Evolutionary conservation across 306 rosid genomes (phyloP), one percentile per base, ranked within the genome.

Genomic region (Rosa persica): DNA sequence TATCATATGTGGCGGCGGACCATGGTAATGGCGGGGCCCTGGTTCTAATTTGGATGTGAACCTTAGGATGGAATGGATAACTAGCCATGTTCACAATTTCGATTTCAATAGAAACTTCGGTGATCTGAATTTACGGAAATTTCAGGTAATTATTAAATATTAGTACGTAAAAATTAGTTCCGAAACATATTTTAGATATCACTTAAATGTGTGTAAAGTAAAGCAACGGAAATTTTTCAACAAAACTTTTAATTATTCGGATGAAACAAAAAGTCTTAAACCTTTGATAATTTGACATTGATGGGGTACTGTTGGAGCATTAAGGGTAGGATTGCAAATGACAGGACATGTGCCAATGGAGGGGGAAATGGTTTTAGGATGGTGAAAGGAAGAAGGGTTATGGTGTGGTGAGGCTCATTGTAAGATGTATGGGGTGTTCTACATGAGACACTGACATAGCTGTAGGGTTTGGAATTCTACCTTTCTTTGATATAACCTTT

Each of bases 401-500:
- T n/a, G 44, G 6, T 52, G 19, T 42, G 57, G 64, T 16, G 55
- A 6, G 49, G 42, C 10, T 38, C 75, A 40, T 8, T 23, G 9
- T 52, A 68, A 54, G 46, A 12, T 11, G n/a, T 12, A 3, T 40
- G 22, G 43, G 80, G 30, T 77, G 5, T 23, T 39, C 44, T 60
- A 43, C 70, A 42, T 16, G 71, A 39, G 16, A 62, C 61, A 62
- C 27, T 11, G 67, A 67, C 82, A 62, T 49, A 19, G 57, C 61
- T 58, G 23, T 42, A 4, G 43, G 40, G 51, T 51, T 58, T 38
- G 69, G n/a, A 38, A 12, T 13, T 58, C 40, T 2, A 12, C 22
- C 34, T 42, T 68, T 58, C 78, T n/a, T 27, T n/a, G 64, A 40
- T 57, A 48, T 74, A 27, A 55, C 79, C 79, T 4, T 9, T 43